A percentile compares a stretch with the other conserved stretches of the same genome.
Conservation (phyloP, 495 filamentous ascomycete species). For the Penicillium canescens region DNA sequence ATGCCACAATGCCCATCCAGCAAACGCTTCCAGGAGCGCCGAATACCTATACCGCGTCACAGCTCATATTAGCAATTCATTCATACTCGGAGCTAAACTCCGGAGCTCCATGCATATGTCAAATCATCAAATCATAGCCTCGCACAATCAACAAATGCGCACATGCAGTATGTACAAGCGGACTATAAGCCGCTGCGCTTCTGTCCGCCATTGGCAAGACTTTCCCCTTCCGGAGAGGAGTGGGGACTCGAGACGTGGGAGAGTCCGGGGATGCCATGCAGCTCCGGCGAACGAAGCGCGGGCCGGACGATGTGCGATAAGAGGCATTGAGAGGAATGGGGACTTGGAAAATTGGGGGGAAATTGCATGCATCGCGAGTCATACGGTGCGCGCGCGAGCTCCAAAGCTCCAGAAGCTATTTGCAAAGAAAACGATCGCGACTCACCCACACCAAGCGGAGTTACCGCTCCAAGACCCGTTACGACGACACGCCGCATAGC, state of each 20-base stretch:
- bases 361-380: too few relatives aligned
- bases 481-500: conserved; percentile 92
- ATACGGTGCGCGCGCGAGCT: not conserved
- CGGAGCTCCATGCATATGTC: too few relatives aligned
- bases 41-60: conserved; percentile 54
- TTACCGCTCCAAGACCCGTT: conserved; percentile 90
- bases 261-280: conserved; percentile 15
- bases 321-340: too few relatives aligned
- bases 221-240: conserved; percentile 25
- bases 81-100: too few relatives aligned
- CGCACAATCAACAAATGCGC: not conserved
- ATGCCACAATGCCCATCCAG: conserved; percentile 79
- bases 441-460: conserved; percentile 81
- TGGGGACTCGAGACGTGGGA: conserved; percentile 16
- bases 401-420: not conserved
- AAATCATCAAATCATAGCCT: too few relatives aligned
- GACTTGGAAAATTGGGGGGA: too few relatives aligned
- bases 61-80: not conserved
- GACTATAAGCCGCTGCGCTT: not conserved
- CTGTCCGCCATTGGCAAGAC: conserved; percentile 27
- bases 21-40: conserved; percentile 77
- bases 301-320: not conserved
- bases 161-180: not conserved
- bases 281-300: not conserved
- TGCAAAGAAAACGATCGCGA: not conserved